Evolutionary conservation across 1,284 basidiomycete genomes (phyloP), one percentile per base, ranked within the genome.

Genomic region (Apiotrichum sp.): DNA sequence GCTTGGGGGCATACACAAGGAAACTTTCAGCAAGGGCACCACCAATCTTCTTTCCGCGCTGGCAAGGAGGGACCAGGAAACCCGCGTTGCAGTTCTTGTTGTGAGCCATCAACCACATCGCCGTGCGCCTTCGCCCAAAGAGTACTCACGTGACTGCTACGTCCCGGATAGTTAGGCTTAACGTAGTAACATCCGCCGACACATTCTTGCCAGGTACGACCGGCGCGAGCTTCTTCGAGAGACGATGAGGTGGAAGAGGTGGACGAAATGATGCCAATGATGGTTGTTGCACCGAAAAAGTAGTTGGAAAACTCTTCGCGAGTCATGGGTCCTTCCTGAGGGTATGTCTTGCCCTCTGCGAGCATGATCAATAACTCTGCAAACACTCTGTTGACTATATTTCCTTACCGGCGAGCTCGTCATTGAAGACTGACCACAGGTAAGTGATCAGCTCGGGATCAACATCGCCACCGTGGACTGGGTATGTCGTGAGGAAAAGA

Each of bases 161-260:
- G 82, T n/a, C 92, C 91, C 3, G 89, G 89, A 76, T 93, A 93
- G 73, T 93, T 93, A 39, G 89, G 89, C 76, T 93, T 93, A 58
- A 88, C 87, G 72, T 91, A 89, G 78, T 91, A 93, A 70, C 82
- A 88, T 0, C 91, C 90, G 35, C 84, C 85, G 3, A 93, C 73
- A 64, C 81, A 83, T 14, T 84, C 82, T 61, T 84, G 79, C 86
- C 87, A 89, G 14, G 73, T 62, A 62, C 85, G 60, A 3, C 66
- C 67, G 10, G 70, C 74, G 16, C 71, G 68, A 4, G 70, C 72
- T 1, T 54, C 68, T 40, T 65, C 62, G 22, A 66, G 35, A 4
- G 57, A 51, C 29, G 61, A 47, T 9, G 53, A 32, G 9, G 65
- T 69, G 9, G 59, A 62, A 22, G 56, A 59, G 6, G 59, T 64